A percentile compares a stretch with the other conserved stretches of the same genome.
phyloP scores from a whole-genome alignment of 2,329 filamentous ascomycete species.

The Pyrenochaeta sp. region DNA sequence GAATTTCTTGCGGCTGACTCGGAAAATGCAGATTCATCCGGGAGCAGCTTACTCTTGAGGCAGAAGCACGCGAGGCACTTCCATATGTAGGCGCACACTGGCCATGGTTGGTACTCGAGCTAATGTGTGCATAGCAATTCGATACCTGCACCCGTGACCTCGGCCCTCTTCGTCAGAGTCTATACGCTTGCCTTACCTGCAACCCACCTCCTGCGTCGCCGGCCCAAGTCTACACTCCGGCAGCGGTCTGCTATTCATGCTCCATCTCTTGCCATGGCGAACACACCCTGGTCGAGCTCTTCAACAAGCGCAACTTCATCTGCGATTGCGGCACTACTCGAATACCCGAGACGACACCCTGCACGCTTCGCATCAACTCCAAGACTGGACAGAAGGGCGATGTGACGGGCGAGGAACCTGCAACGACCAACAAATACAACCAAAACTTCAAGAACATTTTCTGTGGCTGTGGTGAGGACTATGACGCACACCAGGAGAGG shows the following conservation, averaged over 20 bases:
- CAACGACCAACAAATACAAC: constrained; percentile 84
- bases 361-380: constrained; percentile 75
- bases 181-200: constrained; percentile 95
- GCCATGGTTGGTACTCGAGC: constrained; percentile 1
- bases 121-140: constrained; percentile 73
- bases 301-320: constrained; percentile 92
- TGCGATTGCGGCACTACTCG: constrained; percentile 95
- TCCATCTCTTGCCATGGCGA: constrained; percentile 97
- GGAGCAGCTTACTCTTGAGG: constrained; percentile 87
- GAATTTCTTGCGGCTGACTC: neutral
- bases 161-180: constrained; percentile 82
- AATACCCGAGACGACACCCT: constrained; percentile 73
- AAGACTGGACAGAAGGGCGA: constrained; percentile 77
- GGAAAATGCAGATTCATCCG: constrained; percentile 75
- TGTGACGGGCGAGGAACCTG: constrained; percentile 77
- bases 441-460: constrained; percentile 95
- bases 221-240: constrained; percentile 71
- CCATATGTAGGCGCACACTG: constrained; percentile 74
- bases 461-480: constrained; percentile 87
- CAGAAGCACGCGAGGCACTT: constrained; percentile 91
- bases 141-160: constrained; percentile 91
- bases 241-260: constrained; percentile 94
- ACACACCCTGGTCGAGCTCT: constrained; percentile 92
- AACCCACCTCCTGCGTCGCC: constrained; percentile 75
- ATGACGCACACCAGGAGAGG: constrained; percentile 87